Evolutionary conservation across 1,139 yeast species (phyloP).

Genomic region (Diutina mesorugosa): DNA sequence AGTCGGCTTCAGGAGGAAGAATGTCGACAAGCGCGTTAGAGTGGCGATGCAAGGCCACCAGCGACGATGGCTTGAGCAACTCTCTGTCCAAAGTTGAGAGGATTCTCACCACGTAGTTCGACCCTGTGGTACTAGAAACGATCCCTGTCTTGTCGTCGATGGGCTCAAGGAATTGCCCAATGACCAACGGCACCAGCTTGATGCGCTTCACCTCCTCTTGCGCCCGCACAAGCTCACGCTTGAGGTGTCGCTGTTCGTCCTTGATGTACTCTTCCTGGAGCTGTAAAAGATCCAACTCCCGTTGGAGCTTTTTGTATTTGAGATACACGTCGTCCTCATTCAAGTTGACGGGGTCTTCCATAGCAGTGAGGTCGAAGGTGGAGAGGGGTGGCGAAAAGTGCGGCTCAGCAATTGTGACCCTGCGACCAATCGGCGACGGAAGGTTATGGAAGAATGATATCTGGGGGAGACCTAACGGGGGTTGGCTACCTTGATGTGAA

Average conservation of each 20-base stretch:
- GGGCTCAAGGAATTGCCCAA: constrained; percentile 96
- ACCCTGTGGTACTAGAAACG: constrained; percentile 94
- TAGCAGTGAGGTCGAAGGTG: not conserved
- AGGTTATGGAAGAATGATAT: not conserved
- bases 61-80: constrained; percentile 83
- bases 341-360: constrained; percentile 1
- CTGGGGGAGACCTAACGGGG: no score
- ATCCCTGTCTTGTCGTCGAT: constrained; percentile 95
- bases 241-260: constrained; percentile 94
- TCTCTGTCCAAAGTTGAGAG: constrained; percentile 92
- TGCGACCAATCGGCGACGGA: not conserved
- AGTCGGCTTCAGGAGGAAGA: constrained; percentile 97
- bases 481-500: no score
- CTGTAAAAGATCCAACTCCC: constrained; percentile 70
- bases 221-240: constrained; percentile 87
- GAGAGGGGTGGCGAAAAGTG: not conserved
- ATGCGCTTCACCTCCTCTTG: constrained; percentile 97
- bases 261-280: constrained; percentile 94
- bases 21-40: constrained; percentile 96
- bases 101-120: constrained; percentile 91
- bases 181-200: constrained; percentile 93
- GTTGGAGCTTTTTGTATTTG: constrained; percentile 74
- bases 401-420: not conserved
- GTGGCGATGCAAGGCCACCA: constrained; percentile 96
- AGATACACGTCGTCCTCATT: constrained; percentile 51